Evolutionary conservation across 441 rosid genomes (phyloP).

Genomic region (Jatropha podagrica): DNA sequence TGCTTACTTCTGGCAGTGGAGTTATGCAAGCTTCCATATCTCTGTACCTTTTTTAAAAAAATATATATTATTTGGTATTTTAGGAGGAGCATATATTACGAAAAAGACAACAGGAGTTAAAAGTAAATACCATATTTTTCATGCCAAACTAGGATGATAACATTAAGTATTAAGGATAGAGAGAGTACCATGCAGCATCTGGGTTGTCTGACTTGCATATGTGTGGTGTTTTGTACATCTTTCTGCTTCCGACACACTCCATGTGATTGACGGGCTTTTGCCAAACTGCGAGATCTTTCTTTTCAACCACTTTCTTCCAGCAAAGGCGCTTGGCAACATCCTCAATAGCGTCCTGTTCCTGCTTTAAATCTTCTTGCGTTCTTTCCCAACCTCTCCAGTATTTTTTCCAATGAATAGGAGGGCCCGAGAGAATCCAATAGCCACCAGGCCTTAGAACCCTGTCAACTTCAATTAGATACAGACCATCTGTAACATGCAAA

Average conservation of each 20-base stretch:
- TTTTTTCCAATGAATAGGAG: slow-evolving; percentile 84
- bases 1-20: slow-evolving; percentile 71
- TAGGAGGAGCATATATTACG: background rate
- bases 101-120: background rate
- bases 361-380: slow-evolving; percentile 69
- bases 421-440: slow-evolving; percentile 94
- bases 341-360: slow-evolving; percentile 87
- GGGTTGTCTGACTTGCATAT: slow-evolving; percentile 70
- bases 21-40: slow-evolving; percentile 81
- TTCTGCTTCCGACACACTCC: slow-evolving; percentile 54
- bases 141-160: background rate
- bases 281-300: slow-evolving; percentile 68
- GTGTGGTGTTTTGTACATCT: slow-evolving; percentile 51
- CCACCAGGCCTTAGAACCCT: slow-evolving; percentile 89
- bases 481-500: slow-evolving; percentile 53
- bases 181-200: slow-evolving; percentile 71
- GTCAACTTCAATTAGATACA: slow-evolving; percentile 85
- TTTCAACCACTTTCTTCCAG: slow-evolving; percentile 88
- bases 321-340: slow-evolving; percentile 63
- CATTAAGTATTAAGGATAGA: slow-evolving; percentile 12
- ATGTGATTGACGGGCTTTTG: slow-evolving; percentile 85
- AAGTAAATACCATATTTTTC: background rate
- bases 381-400: slow-evolving; percentile 97
- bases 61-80: background rate
- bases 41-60: slow-evolving; percentile 41